Conservation (phyloP, 768 basidiomycete genomes). For the Solioccasus polychromus region DNA sequence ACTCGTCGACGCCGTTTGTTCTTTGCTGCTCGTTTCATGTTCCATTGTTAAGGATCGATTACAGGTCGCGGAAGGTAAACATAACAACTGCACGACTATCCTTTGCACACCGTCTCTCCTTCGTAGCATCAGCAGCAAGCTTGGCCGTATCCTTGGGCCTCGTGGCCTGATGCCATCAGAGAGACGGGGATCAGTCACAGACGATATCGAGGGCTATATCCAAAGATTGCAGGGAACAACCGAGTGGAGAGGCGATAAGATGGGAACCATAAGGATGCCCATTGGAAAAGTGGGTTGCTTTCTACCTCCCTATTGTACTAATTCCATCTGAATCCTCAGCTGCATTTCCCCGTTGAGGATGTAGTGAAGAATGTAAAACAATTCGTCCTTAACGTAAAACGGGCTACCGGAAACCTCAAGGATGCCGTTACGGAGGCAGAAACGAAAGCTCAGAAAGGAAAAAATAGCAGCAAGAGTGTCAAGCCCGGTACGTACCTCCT, state of each 20-base stretch:
- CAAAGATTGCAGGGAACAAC: constrained; percentile 73
- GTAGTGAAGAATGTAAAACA: constrained; percentile 76
- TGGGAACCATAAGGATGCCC: constrained; percentile 79
- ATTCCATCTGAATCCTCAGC: constrained; percentile 38
- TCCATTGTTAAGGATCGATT: neutral
- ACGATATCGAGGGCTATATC: constrained; percentile 82
- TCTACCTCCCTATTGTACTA: constrained; percentile 3
- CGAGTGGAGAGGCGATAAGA: constrained; percentile 92
- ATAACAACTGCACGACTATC: constrained; percentile 74
- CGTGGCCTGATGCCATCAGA: constrained; percentile 95
- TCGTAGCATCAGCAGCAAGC: constrained; percentile 70
- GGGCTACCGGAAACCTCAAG: constrained; percentile 67
- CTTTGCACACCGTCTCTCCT: constrained; percentile 81
- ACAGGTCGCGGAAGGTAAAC: constrained; percentile 70
- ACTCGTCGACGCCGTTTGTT: constrained; percentile 79
- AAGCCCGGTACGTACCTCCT: constrained; percentile 41
- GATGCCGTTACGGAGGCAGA: constrained; percentile 38
- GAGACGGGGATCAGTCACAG: constrained; percentile 90
- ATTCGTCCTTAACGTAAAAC: constrained; percentile 72
- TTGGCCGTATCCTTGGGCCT: constrained; percentile 81
- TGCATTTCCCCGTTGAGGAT: constrained; percentile 72
- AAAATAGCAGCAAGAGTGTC: constrained; percentile 35
- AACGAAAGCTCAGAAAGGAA: constrained; percentile 41
- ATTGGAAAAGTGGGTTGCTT: constrained; percentile 63
- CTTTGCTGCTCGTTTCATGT: neutral